phyloP scores from a whole-genome alignment of 306 rosid species.

The Begonia masoniana region DNA sequence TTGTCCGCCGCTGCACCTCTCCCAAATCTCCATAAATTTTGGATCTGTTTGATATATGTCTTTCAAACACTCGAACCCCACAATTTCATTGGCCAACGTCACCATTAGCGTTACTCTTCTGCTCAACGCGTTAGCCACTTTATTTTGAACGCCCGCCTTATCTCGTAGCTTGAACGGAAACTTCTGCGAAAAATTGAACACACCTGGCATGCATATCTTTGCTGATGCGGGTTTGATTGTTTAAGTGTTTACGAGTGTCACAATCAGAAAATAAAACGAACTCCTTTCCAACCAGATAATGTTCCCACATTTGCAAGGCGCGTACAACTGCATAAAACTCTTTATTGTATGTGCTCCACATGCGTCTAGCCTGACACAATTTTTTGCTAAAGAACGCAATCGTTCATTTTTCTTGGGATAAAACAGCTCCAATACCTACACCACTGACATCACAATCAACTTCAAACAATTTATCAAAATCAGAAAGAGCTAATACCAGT shows the following conservation, averaged over 20 bases:
- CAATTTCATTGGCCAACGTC: too few relatives aligned
- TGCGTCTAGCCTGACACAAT: neutral
- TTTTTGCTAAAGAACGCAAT: neutral
- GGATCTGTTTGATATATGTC: too few relatives aligned
- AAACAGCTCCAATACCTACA: neutral
- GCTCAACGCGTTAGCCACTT: too few relatives aligned
- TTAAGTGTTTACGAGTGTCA: neutral
- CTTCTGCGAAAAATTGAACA: neutral
- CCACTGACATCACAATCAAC: neutral
- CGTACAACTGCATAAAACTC: neutral
- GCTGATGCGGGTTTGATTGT: neutral
- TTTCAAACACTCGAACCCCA: too few relatives aligned
- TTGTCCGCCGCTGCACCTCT: too few relatives aligned
- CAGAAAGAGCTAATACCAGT: neutral
- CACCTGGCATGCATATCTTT: neutral
- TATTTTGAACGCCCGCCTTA: neutral
- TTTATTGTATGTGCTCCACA: neutral
- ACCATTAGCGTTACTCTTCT: too few relatives aligned
- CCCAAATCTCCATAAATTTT: too few relatives aligned
- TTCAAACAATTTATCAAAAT: neutral
- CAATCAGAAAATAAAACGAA: neutral
- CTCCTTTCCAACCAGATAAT: neutral
- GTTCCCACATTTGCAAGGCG: neutral
- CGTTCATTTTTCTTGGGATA: neutral
- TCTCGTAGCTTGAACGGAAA: neutral